Evolutionary conservation across 768 basidiomycete genomes (phyloP).

Genomic region (Leccinellum luteum): DNA sequence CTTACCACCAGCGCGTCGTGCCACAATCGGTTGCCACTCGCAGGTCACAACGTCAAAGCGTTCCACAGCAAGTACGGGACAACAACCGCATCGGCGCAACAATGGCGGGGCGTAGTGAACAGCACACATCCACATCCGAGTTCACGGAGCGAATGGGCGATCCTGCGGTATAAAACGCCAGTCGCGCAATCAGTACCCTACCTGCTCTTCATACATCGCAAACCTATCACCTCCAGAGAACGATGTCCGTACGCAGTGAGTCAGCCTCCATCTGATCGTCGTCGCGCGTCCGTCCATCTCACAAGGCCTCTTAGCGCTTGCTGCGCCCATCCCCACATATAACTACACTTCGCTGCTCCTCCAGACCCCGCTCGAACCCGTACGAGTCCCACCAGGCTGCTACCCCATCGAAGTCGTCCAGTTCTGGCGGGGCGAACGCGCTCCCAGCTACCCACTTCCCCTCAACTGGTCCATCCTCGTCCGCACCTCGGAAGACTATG

Average conservation of each 20-base stretch:
- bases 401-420: constrained; percentile 29
- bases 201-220: neutral
- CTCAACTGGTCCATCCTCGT: constrained; percentile 31
- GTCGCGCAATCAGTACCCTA: neutral
- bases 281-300: neutral
- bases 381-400: constrained; percentile 15
- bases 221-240: neutral
- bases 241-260: neutral
- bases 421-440: constrained; percentile 30
- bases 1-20: neutral
- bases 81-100: neutral
- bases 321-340: neutral
- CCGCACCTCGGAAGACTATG: constrained; percentile 17
- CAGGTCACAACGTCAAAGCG: neutral
- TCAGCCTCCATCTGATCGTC: neutral
- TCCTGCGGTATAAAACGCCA: neutral
- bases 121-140: neutral
- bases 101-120: neutral
- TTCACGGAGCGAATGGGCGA: neutral
- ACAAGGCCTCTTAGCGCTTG: neutral
- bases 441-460: constrained; percentile 9
- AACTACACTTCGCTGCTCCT: neutral
- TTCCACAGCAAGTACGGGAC: neutral
- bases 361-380: constrained; percentile 13
- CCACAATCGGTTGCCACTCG: no score